These are phyloP conservation scores for Auriscalpium microsporum DNA, from an alignment of 768 basidiomycete species.

Conservation along the genomic window DNA sequence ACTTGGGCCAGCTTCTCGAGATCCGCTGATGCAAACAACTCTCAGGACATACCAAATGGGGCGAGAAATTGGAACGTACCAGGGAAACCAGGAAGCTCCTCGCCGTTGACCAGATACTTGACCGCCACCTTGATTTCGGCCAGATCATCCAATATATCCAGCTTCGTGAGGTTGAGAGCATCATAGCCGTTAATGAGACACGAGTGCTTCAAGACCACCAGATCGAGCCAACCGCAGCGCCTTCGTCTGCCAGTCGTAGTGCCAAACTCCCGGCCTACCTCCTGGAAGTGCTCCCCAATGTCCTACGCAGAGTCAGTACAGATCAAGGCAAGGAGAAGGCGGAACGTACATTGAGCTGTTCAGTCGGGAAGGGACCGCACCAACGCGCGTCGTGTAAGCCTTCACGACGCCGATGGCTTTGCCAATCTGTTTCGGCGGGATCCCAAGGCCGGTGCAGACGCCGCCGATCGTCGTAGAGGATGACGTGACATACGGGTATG, in stretches of 20 bases:
- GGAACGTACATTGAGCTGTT: constrained; percentile 73
- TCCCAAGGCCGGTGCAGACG: constrained; percentile 94
- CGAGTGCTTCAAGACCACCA: constrained; percentile 91
- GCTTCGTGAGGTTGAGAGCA: constrained; percentile 86
- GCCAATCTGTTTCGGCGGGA: constrained; percentile 86
- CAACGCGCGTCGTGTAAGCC: constrained; percentile 97
- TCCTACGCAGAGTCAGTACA: constrained; percentile 36
- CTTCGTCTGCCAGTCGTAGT: constrained; percentile 87
- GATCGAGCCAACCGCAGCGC: constrained; percentile 95
- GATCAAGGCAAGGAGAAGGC: not conserved
- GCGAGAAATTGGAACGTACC: constrained; percentile 33
- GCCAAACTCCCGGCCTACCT: constrained; percentile 88
- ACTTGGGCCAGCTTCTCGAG: constrained; percentile 72
- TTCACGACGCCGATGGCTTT: constrained; percentile 89
- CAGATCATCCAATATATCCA: constrained; percentile 84
- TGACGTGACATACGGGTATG: constrained; percentile 96
- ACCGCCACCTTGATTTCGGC: constrained; percentile 83
- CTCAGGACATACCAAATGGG: not conserved
- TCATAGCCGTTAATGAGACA: constrained; percentile 95
- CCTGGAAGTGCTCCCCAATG: constrained; percentile 80
- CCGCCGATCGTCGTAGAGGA: constrained; percentile 91
- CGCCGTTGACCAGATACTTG: constrained; percentile 69
- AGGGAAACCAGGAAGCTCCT: constrained; percentile 78
- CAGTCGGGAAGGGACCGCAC: constrained; percentile 97
- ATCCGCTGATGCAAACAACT: constrained; percentile 47